Percentiles rank a stretch among this genome's conserved stretches.
Evolutionary conservation across 2,329 filamentous ascomycete species (phyloP).

Genomic region (Ophiostoma sp.): DNA sequence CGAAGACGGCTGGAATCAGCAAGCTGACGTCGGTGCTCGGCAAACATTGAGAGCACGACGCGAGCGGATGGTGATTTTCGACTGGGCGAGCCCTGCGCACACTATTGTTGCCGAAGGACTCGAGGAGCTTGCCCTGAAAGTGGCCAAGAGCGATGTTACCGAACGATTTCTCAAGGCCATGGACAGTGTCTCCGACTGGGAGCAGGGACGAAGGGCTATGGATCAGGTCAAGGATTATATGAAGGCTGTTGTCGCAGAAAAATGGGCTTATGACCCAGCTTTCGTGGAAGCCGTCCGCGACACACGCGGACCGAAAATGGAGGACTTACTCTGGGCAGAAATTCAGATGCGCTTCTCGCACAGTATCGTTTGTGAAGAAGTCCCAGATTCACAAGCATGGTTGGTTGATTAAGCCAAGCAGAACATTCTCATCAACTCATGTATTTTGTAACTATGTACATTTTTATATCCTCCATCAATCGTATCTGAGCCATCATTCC

Average conservation of each 20-base stretch:
- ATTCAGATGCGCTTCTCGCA: constrained; percentile 18
- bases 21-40: neutral
- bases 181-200: neutral
- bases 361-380: neutral
- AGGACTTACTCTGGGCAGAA: neutral
- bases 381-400: neutral
- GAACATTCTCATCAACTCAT: neutral
- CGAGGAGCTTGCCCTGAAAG: neutral
- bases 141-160: neutral
- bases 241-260: constrained; percentile 2
- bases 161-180: neutral
- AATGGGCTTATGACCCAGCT: neutral
- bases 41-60: neutral
- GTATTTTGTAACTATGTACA: neutral
- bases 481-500: too few species aligned
- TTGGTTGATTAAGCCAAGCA: constrained; percentile 29
- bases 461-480: neutral
- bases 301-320: neutral
- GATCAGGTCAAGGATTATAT: neutral
- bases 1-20: neutral
- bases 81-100: neutral
- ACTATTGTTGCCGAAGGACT: neutral
- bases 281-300: constrained; percentile 10
- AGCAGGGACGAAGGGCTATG: neutral
- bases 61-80: constrained; percentile 5